A percentile compares a stretch with the other conserved stretches of the same genome.
phyloP scores from a whole-genome alignment of 305 asterid species.

The Plantago coronopus region DNA sequence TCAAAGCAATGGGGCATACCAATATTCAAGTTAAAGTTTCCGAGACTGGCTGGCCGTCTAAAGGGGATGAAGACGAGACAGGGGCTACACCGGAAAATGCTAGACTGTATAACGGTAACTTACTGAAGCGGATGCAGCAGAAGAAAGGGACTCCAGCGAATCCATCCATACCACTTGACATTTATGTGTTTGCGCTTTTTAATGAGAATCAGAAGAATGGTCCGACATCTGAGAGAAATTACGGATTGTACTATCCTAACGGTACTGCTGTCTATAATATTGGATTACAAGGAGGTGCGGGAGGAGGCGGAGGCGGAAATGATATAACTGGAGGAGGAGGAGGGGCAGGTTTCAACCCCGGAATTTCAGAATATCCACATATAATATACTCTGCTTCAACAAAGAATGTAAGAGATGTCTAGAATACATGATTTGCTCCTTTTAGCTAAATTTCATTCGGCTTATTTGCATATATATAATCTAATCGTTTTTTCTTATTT shows the following conservation, averaged over 20 bases:
- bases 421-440: background rate
- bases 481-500: conserved; percentile 15
- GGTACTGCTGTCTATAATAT: conserved; percentile 71
- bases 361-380: conserved; percentile 33
- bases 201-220: conserved; percentile 77
- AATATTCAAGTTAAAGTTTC: conserved; percentile 60
- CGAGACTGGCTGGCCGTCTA: conserved; percentile 95
- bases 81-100: conserved; percentile 85
- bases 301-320: no score
- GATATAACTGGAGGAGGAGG: no score
- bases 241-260: conserved; percentile 71
- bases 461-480: conserved; percentile 20
- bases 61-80: conserved; percentile 59
- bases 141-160: conserved; percentile 72
- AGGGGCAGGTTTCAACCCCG: background rate
- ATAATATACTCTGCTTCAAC: conserved; percentile 61
- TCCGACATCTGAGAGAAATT: conserved; percentile 74
- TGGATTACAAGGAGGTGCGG: conserved; percentile 47
- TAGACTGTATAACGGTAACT: conserved; percentile 58
- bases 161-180: conserved; percentile 62
- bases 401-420: conserved; percentile 39
- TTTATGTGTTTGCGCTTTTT: conserved; percentile 74
- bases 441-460: background rate
- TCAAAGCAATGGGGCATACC: conserved; percentile 54
- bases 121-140: conserved; percentile 45